A percentile compares a stretch with the other conserved stretches of the same genome.
Evolutionary conservation across 352 stramenopile genomes (phyloP).

Genomic region (Globisporangium emineosum): DNA sequence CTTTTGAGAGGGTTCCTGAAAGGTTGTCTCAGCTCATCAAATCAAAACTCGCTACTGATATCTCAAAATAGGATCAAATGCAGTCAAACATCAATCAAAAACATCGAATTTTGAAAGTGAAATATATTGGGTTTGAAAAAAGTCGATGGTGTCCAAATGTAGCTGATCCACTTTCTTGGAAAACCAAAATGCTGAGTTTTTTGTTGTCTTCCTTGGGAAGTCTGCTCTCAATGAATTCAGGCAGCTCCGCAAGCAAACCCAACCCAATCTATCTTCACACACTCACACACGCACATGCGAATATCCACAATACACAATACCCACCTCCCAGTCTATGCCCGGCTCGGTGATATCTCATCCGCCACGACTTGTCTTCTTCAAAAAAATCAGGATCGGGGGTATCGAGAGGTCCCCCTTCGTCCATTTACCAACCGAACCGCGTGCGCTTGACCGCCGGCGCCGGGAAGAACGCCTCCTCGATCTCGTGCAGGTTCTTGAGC

Average conservation of each 20-base stretch:
- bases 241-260: background rate
- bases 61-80: background rate
- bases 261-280: background rate
- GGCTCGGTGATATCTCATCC: background rate
- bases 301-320: background rate
- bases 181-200: constrained; percentile 1
- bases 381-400: background rate
- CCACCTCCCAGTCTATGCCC: background rate
- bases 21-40: background rate
- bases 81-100: background rate
- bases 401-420: no score
- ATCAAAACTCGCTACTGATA: background rate
- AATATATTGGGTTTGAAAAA: background rate
- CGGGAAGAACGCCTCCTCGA: constrained; percentile 34
- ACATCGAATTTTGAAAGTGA: background rate
- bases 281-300: background rate
- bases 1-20: background rate
- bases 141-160: background rate
- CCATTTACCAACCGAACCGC: background rate
- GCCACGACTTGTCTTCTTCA: background rate
- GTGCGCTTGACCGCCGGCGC: constrained; percentile 6
- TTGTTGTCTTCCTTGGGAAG: background rate
- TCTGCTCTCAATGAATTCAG: background rate
- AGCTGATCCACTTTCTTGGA: background rate
- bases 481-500: constrained; percentile 60